Base-by-base conservation (phyloP, 2,329 filamentous ascomycete genomes). In the Ampelomyces quisqualis region DNA sequence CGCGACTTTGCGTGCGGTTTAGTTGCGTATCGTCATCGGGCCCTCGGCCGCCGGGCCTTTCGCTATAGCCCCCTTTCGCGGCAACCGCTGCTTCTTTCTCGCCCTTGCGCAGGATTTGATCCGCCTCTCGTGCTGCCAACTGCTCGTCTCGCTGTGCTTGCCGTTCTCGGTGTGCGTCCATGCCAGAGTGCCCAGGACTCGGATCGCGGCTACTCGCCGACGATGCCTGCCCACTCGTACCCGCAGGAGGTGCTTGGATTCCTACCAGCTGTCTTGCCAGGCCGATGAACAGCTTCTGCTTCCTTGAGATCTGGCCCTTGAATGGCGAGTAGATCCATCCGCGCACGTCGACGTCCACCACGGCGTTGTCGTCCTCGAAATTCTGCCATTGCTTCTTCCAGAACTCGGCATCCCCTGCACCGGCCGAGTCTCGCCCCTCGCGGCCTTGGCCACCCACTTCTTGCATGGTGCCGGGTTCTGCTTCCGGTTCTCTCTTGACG, bases 301-400 rank as follows among this genome's bases (percentile, higher is more conserved):
- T 89, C 54, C 90, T 80, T 18, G 81, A 91, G 79, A 96, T 83
- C 3, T 88, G 90, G 0, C 89, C 90, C 52, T 78, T 79, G 58
- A 91, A 88, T 13, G 91, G 91, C 26, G 83, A 82, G 67, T 95
- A 98, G 36, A 97, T 80, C 93, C 94, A 98, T 10, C 93, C 93
- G 54, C 91, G 80, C 17, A 98, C 88, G 65, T 98, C 91, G 5
- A 97, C 88, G 62, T 97, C 91, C 1, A 96, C 87, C 3, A 96
- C 75, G 0, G 90, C 89, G 64, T 86, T 86, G 58, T 90, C 84
- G 45, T 91, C 84, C 64, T 95, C 86, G 38, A 85, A 79, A 46
- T 79, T 79, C 42, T 90, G 82, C 86, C 88, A 95, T 59, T 91
- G 82, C 39, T 81, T 74, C 28, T 78, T 80, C 84, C 86, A 91